Percentiles rank a stretch among this genome's conserved stretches.
These are phyloP conservation scores for Trichophyton schoenleinii DNA, from an alignment of 2,329 filamentous ascomycete species.

Conservation along the genomic window DNA sequence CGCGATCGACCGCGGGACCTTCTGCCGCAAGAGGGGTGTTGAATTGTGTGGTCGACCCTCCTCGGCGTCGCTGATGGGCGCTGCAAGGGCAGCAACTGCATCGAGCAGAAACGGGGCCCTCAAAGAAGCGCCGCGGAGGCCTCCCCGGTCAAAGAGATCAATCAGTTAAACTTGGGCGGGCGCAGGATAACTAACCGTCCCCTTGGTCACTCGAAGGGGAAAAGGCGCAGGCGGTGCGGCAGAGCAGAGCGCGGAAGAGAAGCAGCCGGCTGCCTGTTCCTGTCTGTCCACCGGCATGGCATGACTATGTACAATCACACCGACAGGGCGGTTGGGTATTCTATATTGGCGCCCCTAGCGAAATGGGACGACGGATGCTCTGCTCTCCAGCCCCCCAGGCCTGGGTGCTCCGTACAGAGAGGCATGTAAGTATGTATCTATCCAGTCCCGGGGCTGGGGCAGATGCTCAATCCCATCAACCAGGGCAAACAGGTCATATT, in stretches of 20 bases:
- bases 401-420: too few relatives aligned
- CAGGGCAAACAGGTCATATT: constrained; percentile 1
- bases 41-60: background rate
- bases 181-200: background rate
- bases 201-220: background rate
- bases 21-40: background rate
- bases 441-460: background rate
- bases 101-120: background rate
- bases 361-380: background rate
- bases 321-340: background rate
- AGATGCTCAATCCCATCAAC: background rate
- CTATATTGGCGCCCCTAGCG: background rate
- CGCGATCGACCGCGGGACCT: background rate
- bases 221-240: background rate
- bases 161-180: too few relatives aligned
- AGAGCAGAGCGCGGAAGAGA: background rate
- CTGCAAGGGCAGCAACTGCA: background rate
- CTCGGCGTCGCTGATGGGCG: background rate
- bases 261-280: background rate
- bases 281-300: too few relatives aligned
- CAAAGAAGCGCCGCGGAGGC: background rate
- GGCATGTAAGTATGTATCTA: too few relatives aligned
- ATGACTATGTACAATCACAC: background rate
- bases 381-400: background rate
- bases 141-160: background rate